Percentiles rank a stretch among this genome's conserved stretches.
These are phyloP conservation scores for Sclerotinia sclerotiorum DNA, from an alignment of 2,329 filamentous ascomycete species.

Conservation along the genomic window DNA sequence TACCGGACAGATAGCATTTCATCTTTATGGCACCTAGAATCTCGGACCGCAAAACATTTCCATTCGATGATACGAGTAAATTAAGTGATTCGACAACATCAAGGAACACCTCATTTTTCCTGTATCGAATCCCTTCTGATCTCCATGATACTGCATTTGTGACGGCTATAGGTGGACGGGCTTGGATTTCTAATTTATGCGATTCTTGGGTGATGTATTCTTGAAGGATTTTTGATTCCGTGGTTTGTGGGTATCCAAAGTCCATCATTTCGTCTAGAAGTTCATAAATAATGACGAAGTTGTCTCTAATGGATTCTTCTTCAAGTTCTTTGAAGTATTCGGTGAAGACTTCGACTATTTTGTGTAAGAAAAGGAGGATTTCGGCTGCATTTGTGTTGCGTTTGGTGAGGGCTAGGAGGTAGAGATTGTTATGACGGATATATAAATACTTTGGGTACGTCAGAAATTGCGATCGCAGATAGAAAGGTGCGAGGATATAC, in stretches of 20 bases:
- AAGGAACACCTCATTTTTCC: constrained; percentile 99
- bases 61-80: constrained; percentile 87
- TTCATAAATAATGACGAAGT: constrained; percentile 99
- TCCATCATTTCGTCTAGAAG: constrained; percentile 99
- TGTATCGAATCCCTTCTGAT: constrained; percentile 95
- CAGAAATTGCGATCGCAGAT: constrained; percentile 24
- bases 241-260: constrained; percentile 98
- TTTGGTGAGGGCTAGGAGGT: constrained; percentile 95
- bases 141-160: constrained; percentile 98
- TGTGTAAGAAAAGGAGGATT: constrained; percentile 96
- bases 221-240: constrained; percentile 96
- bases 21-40: constrained; percentile 98
- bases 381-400: constrained; percentile 98
- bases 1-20: constrained; percentile 98
- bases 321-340: constrained; percentile 99
- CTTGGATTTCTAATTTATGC: constrained; percentile 96
- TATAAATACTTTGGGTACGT: constrained; percentile 76
- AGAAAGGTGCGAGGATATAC: constrained; percentile 50
- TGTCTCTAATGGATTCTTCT: constrained; percentile 97
- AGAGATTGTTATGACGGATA: constrained; percentile 98
- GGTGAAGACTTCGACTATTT: constrained; percentile 97
- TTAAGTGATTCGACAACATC: constrained; percentile 97
- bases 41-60: constrained; percentile 93
- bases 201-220: constrained; percentile 99
- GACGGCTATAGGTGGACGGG: constrained; percentile 92